phyloP scores from a whole-genome alignment of 2,329 filamentous ascomycete species.

The Fusarium armeniacum region DNA sequence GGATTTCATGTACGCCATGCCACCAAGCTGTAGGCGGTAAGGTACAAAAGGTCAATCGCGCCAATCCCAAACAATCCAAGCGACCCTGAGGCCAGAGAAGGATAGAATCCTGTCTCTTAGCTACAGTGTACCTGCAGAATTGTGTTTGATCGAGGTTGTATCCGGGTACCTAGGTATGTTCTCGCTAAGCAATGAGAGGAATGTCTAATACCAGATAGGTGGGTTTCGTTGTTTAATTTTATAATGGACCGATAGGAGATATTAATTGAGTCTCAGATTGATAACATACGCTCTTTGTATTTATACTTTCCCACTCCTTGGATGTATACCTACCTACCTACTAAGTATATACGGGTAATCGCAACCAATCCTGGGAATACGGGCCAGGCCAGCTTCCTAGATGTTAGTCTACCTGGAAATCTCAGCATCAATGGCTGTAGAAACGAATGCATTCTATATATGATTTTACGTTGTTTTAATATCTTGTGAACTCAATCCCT shows the following conservation, averaged over 20 bases:
- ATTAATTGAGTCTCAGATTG: neutral
- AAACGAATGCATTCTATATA: neutral
- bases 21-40: slow-evolving; percentile 41
- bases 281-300: neutral
- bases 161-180: slow-evolving; percentile 4
- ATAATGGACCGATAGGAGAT: neutral
- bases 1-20: slow-evolving; percentile 40
- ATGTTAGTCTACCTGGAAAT: neutral
- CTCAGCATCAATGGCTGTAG: neutral
- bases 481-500: no score
- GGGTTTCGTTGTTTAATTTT: neutral
- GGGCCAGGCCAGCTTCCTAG: neutral
- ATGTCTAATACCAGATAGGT: neutral
- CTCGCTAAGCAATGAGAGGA: neutral
- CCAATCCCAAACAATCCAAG: slow-evolving; percentile 31
- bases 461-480: neutral
- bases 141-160: slow-evolving; percentile 16
- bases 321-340: no score
- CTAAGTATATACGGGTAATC: neutral
- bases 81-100: slow-evolving; percentile 28
- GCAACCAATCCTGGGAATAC: neutral
- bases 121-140: slow-evolving; percentile 44
- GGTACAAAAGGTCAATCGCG: slow-evolving; percentile 41
- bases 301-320: neutral
- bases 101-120: slow-evolving; percentile 27